These are phyloP conservation scores for Pseudognaphalium luteoalbum DNA, from an alignment of 129 eudicot genomes.

Conservation along the genomic window DNA sequence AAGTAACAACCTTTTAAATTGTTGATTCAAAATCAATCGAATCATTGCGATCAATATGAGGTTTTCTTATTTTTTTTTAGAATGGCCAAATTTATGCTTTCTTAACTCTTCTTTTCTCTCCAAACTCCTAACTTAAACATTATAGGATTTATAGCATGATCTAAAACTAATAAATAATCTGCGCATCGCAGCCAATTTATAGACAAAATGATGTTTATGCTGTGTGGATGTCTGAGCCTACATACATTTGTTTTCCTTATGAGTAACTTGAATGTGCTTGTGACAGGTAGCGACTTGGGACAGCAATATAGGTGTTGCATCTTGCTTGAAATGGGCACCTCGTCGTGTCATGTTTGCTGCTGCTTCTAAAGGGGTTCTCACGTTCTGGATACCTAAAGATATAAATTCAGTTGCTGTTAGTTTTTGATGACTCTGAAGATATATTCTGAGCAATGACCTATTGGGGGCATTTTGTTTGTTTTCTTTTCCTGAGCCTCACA, in stretches of 20 bases:
- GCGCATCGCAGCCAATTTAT: background rate
- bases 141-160: background rate
- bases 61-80: no score
- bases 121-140: background rate
- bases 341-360: conserved; percentile 93
- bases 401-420: conserved; percentile 17
- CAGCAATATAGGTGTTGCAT: conserved; percentile 74
- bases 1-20: no score
- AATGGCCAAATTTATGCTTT: background rate
- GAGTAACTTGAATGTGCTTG: conserved; percentile 6
- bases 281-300: conserved; percentile 72
- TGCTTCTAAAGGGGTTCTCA: conserved; percentile 82
- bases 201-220: background rate
- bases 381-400: conserved; percentile 88
- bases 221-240: background rate
- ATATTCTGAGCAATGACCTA: background rate
- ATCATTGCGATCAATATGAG: no score
- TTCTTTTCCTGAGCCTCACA: background rate
- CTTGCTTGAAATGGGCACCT: conserved; percentile 96
- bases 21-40: no score
- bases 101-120: background rate
- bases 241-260: background rate
- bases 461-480: background rate
- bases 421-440: conserved; percentile 17
- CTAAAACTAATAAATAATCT: background rate